Evolutionary conservation across 495 filamentous ascomycete genomes (phyloP).

Genomic region (Podospora bellae-mahoneyi): DNA sequence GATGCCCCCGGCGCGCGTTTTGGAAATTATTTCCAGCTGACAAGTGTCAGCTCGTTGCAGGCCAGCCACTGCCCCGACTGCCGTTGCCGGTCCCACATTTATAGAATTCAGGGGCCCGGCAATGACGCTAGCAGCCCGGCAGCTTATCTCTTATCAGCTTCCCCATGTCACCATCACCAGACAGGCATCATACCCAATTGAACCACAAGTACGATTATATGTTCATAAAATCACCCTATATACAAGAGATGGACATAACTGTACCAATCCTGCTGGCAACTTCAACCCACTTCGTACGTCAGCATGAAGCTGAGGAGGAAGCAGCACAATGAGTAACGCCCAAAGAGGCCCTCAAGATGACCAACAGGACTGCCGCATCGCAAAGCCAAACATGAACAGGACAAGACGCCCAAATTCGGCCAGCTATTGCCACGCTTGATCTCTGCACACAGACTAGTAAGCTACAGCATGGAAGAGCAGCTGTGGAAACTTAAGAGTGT

Average conservation of each 20-base stretch:
- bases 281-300: conserved; percentile 15
- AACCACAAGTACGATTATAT: background rate
- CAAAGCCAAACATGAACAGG: conserved; percentile 24
- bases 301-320: conserved; percentile 16
- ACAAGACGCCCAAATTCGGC: conserved; percentile 45
- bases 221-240: background rate
- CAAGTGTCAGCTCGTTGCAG: conserved; percentile 12
- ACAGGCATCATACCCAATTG: background rate
- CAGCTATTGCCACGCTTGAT: conserved; percentile 50
- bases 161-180: background rate
- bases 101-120: conserved; percentile 2
- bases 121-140: background rate
- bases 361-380: conserved; percentile 23
- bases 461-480: conserved; percentile 69
- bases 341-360: conserved; percentile 19
- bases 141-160: background rate
- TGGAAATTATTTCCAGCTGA: conserved; percentile 10
- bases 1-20: conserved; percentile 8
- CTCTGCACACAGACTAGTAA: conserved; percentile 93
- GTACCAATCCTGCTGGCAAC: conserved; percentile 25
- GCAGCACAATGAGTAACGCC: conserved; percentile 17
- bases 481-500: conserved; percentile 94
- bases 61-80: background rate
- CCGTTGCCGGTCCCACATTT: conserved; percentile 4
- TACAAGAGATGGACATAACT: conserved; percentile 3